A percentile compares a stretch with the other conserved stretches of the same genome.
Evolutionary conservation across 495 filamentous ascomycete species (phyloP).

Genomic region (Schizothecium vesticola): DNA sequence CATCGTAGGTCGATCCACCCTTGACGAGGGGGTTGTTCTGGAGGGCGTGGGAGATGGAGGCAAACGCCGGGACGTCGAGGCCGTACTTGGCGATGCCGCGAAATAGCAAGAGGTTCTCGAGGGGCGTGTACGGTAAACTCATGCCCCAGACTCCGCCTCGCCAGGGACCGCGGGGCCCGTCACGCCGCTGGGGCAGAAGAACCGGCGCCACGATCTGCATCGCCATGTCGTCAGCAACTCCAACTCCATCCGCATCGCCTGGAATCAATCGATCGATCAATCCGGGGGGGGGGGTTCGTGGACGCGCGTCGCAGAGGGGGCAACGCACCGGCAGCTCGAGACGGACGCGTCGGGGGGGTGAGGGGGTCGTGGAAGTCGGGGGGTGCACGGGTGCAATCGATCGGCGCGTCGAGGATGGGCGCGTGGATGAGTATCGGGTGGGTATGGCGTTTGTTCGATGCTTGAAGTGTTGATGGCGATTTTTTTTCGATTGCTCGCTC

Average conservation of each 20-base stretch:
- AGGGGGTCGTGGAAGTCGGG: not conserved
- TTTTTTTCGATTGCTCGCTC: not conserved
- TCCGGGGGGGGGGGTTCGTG: constrained; percentile 10
- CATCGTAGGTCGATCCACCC: constrained; percentile 62
- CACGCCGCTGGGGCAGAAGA: constrained; percentile 43
- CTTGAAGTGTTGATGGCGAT: not conserved
- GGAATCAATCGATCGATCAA: constrained; percentile 6
- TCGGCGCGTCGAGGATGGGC: not conserved
- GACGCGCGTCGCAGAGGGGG: not conserved
- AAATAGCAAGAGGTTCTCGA: constrained; percentile 86
- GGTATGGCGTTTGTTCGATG: not conserved
- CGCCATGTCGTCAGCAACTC: constrained; percentile 5
- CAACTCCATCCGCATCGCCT: not conserved
- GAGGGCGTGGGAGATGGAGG: constrained; percentile 65
- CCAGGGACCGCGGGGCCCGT: constrained; percentile 51
- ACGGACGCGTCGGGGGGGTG: not conserved
- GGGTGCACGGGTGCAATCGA: not conserved
- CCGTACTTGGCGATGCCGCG: constrained; percentile 70
- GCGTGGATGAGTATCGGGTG: not conserved
- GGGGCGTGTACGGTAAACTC: constrained; percentile 66
- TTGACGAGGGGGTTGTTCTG: constrained; percentile 64
- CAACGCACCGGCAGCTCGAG: constrained; percentile 6
- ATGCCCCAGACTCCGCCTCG: constrained; percentile 52
- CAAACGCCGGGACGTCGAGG: constrained; percentile 59
- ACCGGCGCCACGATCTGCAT: constrained; percentile 48